Evolutionary conservation across 257 asterid species (phyloP).

Genomic region (Hygrophila difformis): DNA sequence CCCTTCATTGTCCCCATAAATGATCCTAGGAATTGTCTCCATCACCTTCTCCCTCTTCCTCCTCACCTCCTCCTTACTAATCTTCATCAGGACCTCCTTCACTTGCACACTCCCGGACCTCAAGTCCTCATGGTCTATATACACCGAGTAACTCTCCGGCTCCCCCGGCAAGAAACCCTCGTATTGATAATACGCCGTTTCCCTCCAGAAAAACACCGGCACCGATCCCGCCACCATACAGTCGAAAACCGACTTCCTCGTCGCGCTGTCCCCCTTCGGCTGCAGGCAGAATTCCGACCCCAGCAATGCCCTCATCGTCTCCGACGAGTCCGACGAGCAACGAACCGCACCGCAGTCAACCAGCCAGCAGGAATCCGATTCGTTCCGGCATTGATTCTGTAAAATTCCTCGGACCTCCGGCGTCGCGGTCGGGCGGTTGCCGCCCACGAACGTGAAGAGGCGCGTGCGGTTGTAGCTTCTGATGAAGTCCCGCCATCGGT

Average conservation of each 20-base stretch:
- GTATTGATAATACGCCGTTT: slow-evolving; percentile 57
- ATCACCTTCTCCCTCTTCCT: slow-evolving; percentile 70
- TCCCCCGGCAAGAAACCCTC: slow-evolving; percentile 80
- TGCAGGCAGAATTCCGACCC: slow-evolving; percentile 68
- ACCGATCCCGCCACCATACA: slow-evolving; percentile 77
- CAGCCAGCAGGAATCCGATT: slow-evolving; percentile 34
- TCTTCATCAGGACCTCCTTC: slow-evolving; percentile 44
- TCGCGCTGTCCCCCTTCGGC: slow-evolving; percentile 66
- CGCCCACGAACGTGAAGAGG: slow-evolving; percentile 33
- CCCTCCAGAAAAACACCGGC: slow-evolving; percentile 63
- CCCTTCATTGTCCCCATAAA: slow-evolving; percentile 44
- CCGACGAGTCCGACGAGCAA: slow-evolving; percentile 37
- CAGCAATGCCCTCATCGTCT: slow-evolving; percentile 29
- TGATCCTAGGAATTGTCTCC: slow-evolving; percentile 61
- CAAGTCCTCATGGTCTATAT: slow-evolving; percentile 48
- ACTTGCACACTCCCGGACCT: slow-evolving; percentile 40
- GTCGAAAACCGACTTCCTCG: slow-evolving; percentile 64
- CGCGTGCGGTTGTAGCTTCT: slow-evolving; percentile 15
- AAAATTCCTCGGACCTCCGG: slow-evolving; percentile 29
- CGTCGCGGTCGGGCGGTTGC: slow-evolving; percentile 24
- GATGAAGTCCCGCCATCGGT: slow-evolving; percentile 26
- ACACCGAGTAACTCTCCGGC: slow-evolving; percentile 71
- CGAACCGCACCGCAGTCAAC: slow-evolving; percentile 48
- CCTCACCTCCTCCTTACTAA: slow-evolving; percentile 39
- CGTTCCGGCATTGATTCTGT: slow-evolving; percentile 31